Evolutionary conservation across 139 green algal genomes (phyloP), one percentile per base, ranked within the genome.

Genomic region (Chlorella sp.): DNA sequence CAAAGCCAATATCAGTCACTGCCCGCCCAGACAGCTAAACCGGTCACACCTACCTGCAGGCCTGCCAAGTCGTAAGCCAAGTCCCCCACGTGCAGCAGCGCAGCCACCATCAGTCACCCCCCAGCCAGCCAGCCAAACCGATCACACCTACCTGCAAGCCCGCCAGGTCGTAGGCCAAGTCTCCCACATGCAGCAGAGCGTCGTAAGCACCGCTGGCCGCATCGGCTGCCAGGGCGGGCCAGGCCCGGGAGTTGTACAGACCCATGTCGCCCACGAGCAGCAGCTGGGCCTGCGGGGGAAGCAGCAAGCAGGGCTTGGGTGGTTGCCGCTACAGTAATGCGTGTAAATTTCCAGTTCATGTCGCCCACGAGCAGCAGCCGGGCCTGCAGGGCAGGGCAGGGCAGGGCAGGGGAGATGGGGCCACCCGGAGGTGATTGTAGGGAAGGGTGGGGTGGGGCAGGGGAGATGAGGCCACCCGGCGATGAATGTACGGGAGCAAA

Each of bases 221-320:
- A 1, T 86, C 78, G 7, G n/a, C 43, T 7, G 46, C 62, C 38
- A 88, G 56, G 48, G 43, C 38, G 22, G 78, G 85, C 73, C 84
- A 41, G 32, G 48, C 62, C 17, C 24, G 85, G 8, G 85, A 70
- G 62, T 88, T 79, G 64, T 46, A 43, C 7, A 83, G 30, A 20
- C 85, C 85, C 48, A 88, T 68, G 81, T 88, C 85, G 0, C 85
- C 85, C 51, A 86, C 40, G 17, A 88, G 32, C 56, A 88, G 54
- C 44, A 88, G 62, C n/a, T 72, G 51, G n/a, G 46, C 62, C 62
- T 84, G 62, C 32, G 19, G 36, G 24, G 28, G n/a, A 20, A 32
- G 58, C 30, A 30, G 69, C 19, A 46, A 17, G 34, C 16, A 43
- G 34, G 1, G 30, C 32, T 2, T 43, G 32, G 5, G 6, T 28